phyloP scores from a whole-genome alignment of 768 basidiomycete genomes.

The Calocybe indica region DNA sequence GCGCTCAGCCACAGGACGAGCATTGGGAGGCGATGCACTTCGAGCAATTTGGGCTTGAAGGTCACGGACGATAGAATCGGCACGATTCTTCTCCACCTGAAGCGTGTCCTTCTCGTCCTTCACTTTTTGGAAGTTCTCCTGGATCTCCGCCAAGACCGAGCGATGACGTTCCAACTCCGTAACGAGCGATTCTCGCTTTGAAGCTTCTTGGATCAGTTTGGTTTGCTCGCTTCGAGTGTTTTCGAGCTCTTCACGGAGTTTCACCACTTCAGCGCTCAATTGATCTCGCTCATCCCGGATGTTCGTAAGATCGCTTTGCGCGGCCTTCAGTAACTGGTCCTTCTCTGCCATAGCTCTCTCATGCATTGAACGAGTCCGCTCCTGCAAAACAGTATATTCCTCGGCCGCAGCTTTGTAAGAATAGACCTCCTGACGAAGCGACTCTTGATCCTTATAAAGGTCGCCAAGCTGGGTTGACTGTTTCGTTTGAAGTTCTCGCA shows the following conservation, averaged over 20 bases:
- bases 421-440: slow-evolving; percentile 54
- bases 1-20: slow-evolving; percentile 46
- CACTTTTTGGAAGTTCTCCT: slow-evolving; percentile 69
- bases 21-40: slow-evolving; percentile 51
- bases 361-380: slow-evolving; percentile 33
- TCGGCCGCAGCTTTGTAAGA: slow-evolving; percentile 47
- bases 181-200: slow-evolving; percentile 67
- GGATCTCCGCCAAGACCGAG: slow-evolving; percentile 67
- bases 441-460: slow-evolving; percentile 41
- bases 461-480: slow-evolving; percentile 43
- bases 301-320: slow-evolving; percentile 45
- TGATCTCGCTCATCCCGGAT: slow-evolving; percentile 39
- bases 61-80: slow-evolving; percentile 69
- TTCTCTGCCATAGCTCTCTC: slow-evolving; percentile 49
- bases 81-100: slow-evolving; percentile 63
- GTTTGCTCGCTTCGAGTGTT: slow-evolving; percentile 53
- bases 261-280: slow-evolving; percentile 40
- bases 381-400: slow-evolving; percentile 42
- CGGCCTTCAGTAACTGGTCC: slow-evolving; percentile 30
- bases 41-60: slow-evolving; percentile 69
- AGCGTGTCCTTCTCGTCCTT: slow-evolving; percentile 80
- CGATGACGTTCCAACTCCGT: slow-evolving; percentile 77
- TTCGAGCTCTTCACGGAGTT: slow-evolving; percentile 54
- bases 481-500: slow-evolving; percentile 45
- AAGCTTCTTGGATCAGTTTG: slow-evolving; percentile 62